phyloP scores from a whole-genome alignment of 2,329 filamentous ascomycete species.

The Neodidymelliopsis sp. region DNA sequence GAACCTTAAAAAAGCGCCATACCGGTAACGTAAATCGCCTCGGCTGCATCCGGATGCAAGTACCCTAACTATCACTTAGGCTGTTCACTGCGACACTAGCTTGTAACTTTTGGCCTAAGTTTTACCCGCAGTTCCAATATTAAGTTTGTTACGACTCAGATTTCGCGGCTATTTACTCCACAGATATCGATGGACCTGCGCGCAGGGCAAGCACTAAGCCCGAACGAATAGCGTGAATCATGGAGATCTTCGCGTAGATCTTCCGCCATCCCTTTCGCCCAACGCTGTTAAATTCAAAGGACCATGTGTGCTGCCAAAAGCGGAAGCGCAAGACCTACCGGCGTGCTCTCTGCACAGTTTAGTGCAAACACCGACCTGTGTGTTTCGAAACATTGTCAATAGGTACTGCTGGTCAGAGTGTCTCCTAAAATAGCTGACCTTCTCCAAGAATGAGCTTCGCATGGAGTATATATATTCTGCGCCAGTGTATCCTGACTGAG shows the following conservation, averaged over 20 bases:
- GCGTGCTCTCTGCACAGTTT: not conserved
- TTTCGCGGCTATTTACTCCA: not conserved
- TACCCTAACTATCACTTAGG: not conserved
- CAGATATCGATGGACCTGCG: not conserved
- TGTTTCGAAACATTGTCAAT: constrained; percentile 11
- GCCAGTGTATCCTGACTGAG: not conserved
- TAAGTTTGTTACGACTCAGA: not conserved
- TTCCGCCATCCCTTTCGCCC: not conserved
- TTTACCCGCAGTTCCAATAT: not conserved
- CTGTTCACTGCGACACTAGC: not conserved
- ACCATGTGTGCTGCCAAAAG: constrained; percentile 1
- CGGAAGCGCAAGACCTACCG: not conserved
- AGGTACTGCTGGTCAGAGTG: constrained; percentile 2
- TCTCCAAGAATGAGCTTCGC: not conserved
- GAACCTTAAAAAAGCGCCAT: not conserved
- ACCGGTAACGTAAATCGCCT: too few relatives aligned
- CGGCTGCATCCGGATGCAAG: not conserved
- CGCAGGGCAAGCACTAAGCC: not conserved
- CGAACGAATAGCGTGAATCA: not conserved
- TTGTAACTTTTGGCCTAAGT: not conserved
- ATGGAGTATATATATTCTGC: constrained; percentile 1
- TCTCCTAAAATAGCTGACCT: constrained; percentile 3
- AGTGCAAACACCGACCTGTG: constrained; percentile 1
- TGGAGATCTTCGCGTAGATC: not conserved
- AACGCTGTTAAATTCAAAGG: constrained; percentile 1